phyloP scores from a whole-genome alignment of 257 asterid species.

The Anisodus acutangulus region DNA sequence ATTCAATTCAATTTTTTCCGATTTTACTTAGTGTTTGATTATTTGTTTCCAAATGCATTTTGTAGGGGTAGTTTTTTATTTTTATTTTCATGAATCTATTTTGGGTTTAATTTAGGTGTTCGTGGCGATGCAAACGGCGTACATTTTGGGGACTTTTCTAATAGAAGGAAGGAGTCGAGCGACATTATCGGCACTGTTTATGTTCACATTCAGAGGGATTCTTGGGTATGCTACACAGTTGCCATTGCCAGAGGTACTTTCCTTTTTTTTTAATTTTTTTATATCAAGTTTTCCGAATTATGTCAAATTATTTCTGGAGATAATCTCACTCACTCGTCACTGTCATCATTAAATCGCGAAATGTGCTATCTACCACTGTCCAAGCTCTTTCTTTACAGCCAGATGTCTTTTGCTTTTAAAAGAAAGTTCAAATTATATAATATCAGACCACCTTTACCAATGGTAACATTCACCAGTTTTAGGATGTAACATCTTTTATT shows the following conservation, averaged over 20 bases:
- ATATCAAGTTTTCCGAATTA: too few species aligned
- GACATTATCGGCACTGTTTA: constrained; percentile 33
- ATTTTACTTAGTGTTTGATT: background rate
- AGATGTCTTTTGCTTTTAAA: background rate
- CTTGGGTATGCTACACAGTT: constrained; percentile 38
- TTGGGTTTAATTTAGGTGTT: constrained; percentile 28
- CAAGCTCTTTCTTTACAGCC: background rate
- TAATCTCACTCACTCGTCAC: too few species aligned
- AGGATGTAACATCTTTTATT: too few species aligned
- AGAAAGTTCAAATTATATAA: too few species aligned
- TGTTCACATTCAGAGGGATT: constrained; percentile 38
- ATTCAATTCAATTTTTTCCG: background rate
- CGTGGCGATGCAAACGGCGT: constrained; percentile 39
- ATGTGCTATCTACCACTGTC: background rate
- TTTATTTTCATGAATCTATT: background rate
- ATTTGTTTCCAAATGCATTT: background rate
- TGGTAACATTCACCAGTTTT: too few species aligned
- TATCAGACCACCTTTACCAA: too few species aligned
- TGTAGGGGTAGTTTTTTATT: background rate
- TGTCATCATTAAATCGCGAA: too few species aligned
- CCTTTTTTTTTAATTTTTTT: too few species aligned
- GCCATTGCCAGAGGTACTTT: constrained; percentile 37
- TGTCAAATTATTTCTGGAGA: too few species aligned
- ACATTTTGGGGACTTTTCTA: constrained; percentile 33
- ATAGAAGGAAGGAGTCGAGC: constrained; percentile 37